Base-by-base conservation (phyloP, 164 flowering plant genomes). In the Protea cynaroides region DNA sequence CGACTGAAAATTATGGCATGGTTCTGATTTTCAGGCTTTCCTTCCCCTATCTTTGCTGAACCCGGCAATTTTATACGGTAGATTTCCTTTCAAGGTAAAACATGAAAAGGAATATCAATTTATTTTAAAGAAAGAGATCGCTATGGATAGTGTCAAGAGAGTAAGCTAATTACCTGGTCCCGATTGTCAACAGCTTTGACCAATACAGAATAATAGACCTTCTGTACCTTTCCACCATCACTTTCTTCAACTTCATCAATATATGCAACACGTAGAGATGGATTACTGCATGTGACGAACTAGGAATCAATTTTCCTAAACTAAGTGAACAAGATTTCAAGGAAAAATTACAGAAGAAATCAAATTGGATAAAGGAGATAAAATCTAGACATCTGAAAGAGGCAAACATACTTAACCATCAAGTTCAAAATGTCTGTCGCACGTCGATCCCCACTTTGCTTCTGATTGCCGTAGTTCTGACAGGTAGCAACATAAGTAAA, bases 21-120 rank as follows among this genome's bases (percentile, higher is more conserved):
- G 66, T 94, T 94, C 72, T 94, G 99, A 74, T 94, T 94, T 82
- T 94, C 99, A 60, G 99, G 99, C 75, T 94, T 94, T 44, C 99
- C 97, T 86, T 94, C 99, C 69, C 99, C 99, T 63, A 94, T 58
- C 73, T 82, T 94, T 71, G 95, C 93, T 63, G 96, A 24, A 29
- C 99, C 99, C 13, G 99, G 99, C 67, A 94, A 73, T 67, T 89
- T 94, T 77, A 94, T 94, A 18, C 97, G 96, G 65, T 88, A 91
- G 50, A 94, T 91, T 81, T 91, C 99, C 97, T 92, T n/a, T n/a
- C n/a, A n/a, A n/a, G n/a, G n/a, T n/a, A n/a, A n/a, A 62, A 44
- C 18, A 51, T 15, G 51, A 47, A 63, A 22, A 34, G 47, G 7
- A 55, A n/a, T 3, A 54, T 61, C 29, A 22, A 29, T n/a, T n/a